Evolutionary conservation across 1,139 yeast species (phyloP), one percentile per base, ranked within the genome.

Genomic region (Meyerozyma carpophila): DNA sequence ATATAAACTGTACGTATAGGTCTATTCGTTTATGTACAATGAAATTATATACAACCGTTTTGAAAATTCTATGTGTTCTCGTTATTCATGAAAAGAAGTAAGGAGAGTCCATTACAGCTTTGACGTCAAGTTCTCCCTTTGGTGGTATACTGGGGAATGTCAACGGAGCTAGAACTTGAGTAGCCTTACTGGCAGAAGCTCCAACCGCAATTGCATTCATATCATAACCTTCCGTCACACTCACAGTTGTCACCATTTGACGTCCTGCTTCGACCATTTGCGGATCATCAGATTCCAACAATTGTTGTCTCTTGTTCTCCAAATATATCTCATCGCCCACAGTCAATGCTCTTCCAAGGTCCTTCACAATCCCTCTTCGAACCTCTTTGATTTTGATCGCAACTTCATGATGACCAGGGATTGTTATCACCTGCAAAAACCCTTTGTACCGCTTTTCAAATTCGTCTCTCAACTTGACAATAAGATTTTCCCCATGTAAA

Each of bases 71-170:
- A n/a, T 27, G 13, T 48, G 48, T 51, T 47, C 37, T 41, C 34
- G 36, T 37, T 39, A 41, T 20, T 51, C 55, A 73, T 39, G 78
- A 68, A 66, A 93, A 93, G 73, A 93, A 93, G 65, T 93, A 93
- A 41, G 76, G 75, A 47, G 96, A 87, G 40, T 82, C 77, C 55
- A 77, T 76, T 43, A 93, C 84, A 48, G 77, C 77, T 39, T 70
- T 66, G 37, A 93, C 95, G 58, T 91, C 95, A 57, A 91, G 88
- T 28, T 81, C 82, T 39, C 97, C 98, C 63, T 79, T 85, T 43
- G 75, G 68, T 11, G 98, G 98, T 37, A 90, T 79, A 0, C 72
- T 75, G 0, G 96, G 95, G 53, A 91, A 74, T 42, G 63, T 66
- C 51, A 91, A 69, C 16, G 95, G 96, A 8, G 80, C 81, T 47